phyloP scores from a whole-genome alignment of 306 rosid genomes.

The Begonia peltatifolia region DNA sequence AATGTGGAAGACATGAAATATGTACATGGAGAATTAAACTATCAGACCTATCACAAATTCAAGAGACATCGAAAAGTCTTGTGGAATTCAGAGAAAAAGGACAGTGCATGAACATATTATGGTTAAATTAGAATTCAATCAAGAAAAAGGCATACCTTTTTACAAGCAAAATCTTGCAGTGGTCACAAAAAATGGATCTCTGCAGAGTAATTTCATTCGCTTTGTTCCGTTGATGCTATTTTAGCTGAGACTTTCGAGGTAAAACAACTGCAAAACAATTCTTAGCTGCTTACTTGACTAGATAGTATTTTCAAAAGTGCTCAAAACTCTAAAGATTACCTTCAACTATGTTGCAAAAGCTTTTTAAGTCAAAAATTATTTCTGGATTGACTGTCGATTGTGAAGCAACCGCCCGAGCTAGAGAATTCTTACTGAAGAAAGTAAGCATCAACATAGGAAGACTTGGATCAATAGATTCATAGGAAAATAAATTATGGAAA shows the following conservation, averaged over 20 bases:
- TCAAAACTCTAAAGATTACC: conserved; percentile 25
- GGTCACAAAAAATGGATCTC: too few relatives aligned
- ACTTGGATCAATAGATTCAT: not conserved
- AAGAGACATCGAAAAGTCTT: too few relatives aligned
- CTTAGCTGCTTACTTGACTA: not conserved
- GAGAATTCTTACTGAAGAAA: conserved; percentile 50
- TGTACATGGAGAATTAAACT: too few relatives aligned
- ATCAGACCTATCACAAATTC: too few relatives aligned
- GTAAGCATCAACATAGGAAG: conserved; percentile 14
- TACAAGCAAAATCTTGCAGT: too few relatives aligned
- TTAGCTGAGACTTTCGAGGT: conserved; percentile 30
- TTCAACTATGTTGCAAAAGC: conserved; percentile 49
- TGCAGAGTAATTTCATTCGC: conserved; percentile 8
- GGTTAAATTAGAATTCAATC: too few relatives aligned
- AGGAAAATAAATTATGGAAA: not conserved
- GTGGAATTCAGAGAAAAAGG: too few relatives aligned
- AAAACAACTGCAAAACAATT: conserved; percentile 38
- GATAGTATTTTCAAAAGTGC: not conserved
- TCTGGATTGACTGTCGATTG: conserved; percentile 38
- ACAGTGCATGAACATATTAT: too few relatives aligned
- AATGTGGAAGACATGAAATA: too few relatives aligned
- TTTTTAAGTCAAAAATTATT: conserved; percentile 39
- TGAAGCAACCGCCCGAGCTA: conserved; percentile 34
- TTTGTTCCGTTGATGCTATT: conserved; percentile 9
- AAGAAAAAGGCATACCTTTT: too few relatives aligned